These are phyloP conservation scores for Eimeria praecox DNA, from an alignment of 169 alveolate species.

Conservation along the genomic window DNA sequence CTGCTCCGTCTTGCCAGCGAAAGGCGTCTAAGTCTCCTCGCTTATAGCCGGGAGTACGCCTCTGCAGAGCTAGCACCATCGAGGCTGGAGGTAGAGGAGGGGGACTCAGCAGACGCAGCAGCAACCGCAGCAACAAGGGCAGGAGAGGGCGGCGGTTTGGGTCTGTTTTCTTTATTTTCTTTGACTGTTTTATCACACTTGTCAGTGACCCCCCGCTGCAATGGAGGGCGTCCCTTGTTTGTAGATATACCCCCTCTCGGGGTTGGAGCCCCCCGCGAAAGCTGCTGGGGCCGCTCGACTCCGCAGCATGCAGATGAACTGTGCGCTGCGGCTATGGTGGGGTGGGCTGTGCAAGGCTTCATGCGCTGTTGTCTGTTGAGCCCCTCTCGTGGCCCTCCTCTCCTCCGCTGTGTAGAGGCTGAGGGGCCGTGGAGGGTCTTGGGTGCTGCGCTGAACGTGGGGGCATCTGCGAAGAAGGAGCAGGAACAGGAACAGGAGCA, in stretches of 20 bases:
- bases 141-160: not conserved
- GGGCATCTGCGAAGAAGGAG: slow-evolving; percentile 14
- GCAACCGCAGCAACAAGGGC: not conserved
- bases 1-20: slow-evolving; percentile 41
- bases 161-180: slow-evolving; percentile 7
- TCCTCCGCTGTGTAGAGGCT: not conserved
- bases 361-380: slow-evolving; percentile 53
- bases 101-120: not conserved
- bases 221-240: not conserved
- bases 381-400: not conserved
- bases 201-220: slow-evolving; percentile 70
- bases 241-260: slow-evolving; percentile 44
- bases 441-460: slow-evolving; percentile 53
- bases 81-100: not conserved
- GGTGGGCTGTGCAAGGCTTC: slow-evolving; percentile 57
- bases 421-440: slow-evolving; percentile 74
- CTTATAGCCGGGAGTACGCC: not conserved
- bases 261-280: slow-evolving; percentile 43
- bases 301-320: slow-evolving; percentile 5
- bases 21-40: slow-evolving; percentile 37
- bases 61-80: not conserved
- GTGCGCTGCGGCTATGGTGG: slow-evolving; percentile 9
- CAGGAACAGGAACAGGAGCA: not conserved
- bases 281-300: slow-evolving; percentile 64
- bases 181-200: slow-evolving; percentile 34